Base-by-base conservation (phyloP, 208 protist species). In the Leishmania major region DNA sequence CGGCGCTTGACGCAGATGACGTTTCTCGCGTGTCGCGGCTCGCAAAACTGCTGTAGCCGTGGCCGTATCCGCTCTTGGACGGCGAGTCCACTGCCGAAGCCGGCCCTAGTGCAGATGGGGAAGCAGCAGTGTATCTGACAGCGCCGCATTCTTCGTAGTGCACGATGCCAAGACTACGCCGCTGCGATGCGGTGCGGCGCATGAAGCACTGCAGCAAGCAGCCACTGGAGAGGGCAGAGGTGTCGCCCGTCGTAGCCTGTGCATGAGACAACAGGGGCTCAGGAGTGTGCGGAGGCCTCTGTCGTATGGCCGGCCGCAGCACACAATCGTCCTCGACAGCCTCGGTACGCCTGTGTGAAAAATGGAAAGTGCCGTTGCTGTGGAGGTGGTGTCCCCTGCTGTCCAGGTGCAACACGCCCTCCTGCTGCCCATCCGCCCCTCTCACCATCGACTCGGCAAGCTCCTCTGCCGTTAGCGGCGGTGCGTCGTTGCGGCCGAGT, bases 81-180 rank as follows among this genome's bases (percentile, higher is more conserved):
- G 69, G 13, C 10, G 69, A 11, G 40, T 31, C 43, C 6, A 19
- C 25, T 19, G 19, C 69, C 25, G 43, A 73, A n/a, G 17, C 22
- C 7, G 7, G 37, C 11, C n/a, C 47, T 31, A 2, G 47, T 40
- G 72, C 35, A 8, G 49, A 15, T 5, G 31, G 51, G 17, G 4
- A n/a, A 5, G 66, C 49, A 3, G 83, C 77, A 28, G 73, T 57
- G 76, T 92, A 94, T 4, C 67, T 77, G 15, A 94, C 72, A 5
- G 84, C 73, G 25, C 81, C 82, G 40, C 84, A 85, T 45, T 85
- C 82, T 69, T 94, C 91, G 75, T 88, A 94, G 75, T 89, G 86
- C 28, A 82, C 35, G 31, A 79, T 85, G 35, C 62, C 64, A 17
- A 83, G 74, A 1, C n/a, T 15, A 25, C 40, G 55, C 25, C 81